Evolutionary conservation across 2,329 filamentous ascomycete genomes (phyloP), one percentile per base, ranked within the genome.

Genomic region (Colletotrichum caudatum): DNA sequence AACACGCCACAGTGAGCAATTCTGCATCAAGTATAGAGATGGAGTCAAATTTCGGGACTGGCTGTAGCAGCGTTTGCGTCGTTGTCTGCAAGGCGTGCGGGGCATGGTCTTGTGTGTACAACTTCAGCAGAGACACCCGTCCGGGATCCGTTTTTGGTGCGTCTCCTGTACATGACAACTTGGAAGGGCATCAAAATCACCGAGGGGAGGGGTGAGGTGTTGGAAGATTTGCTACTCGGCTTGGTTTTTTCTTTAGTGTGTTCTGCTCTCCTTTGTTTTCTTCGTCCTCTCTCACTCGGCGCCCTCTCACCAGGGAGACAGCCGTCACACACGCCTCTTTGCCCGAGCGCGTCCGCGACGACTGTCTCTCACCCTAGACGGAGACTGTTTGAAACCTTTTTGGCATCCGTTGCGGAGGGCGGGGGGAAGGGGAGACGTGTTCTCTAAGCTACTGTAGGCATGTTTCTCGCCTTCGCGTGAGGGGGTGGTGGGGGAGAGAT

Each of bases 371-470:
- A 16, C 35, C 23, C n/a, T 35, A 6, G 33, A 39, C 4, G 20
- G 11, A 14, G 41, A 16, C 23, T 51, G 18, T 26, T n/a, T 23
- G 26, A 8, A 59, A 11, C 46, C 29, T 4, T 23, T 7, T 23
- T 46, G 20, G 23, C 39, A 12, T 26, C 18, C 59, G 33, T 44
- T 33, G 60, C 16, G 23, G 18, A 7, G n/a, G 23, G 3, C 29
- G 3, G 9, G 41, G 5, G 7, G 26, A 5, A 16, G 6, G 41
- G 5, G 6, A n/a, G 7, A 16, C 44, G 11, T 71, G 68, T 58
- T 64, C 68, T 71, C 68, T 63, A 59, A 71, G 64, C 26, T 46
- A 54, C 3, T 71, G 68, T 33, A 68, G 68, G 37, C 58, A 46
- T 23, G 58, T 12, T 4, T 20, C 14, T 23, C 16, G 5, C 18